A percentile compares a stretch with the other conserved stretches of the same genome.
phyloP scores from a whole-genome alignment of 2,329 filamentous ascomycete species.

The Cladosporium oxysporum region DNA sequence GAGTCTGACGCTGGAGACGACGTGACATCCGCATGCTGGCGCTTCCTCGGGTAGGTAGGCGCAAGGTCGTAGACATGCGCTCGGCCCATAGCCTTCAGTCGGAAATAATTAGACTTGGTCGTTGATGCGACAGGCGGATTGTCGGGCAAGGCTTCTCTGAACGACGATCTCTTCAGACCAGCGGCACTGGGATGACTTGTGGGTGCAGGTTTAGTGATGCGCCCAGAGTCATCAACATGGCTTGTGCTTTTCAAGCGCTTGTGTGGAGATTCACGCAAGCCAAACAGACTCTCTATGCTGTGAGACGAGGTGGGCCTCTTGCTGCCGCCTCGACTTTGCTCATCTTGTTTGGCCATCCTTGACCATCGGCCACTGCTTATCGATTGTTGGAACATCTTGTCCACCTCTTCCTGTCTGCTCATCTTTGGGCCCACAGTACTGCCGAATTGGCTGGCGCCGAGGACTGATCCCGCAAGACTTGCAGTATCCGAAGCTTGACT shows the following conservation, averaged over 20 bases:
- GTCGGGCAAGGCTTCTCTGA: slow-evolving; percentile 31
- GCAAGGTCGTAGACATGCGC: slow-evolving; percentile 33
- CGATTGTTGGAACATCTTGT: slow-evolving; percentile 28
- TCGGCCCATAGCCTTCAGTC: slow-evolving; percentile 51
- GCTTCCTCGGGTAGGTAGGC: slow-evolving; percentile 10
- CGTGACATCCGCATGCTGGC: slow-evolving; percentile 5
- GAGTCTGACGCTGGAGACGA: background rate
- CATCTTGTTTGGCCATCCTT: slow-evolving; percentile 10
- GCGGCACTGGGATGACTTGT: slow-evolving; percentile 21
- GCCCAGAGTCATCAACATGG: slow-evolving; percentile 29
- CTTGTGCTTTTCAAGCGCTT: slow-evolving; percentile 35
- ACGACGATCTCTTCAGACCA: slow-evolving; percentile 33
- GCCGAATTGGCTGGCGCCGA: background rate
- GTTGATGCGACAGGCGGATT: slow-evolving; percentile 40
- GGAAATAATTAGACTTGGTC: slow-evolving; percentile 54
- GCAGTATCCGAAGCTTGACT: slow-evolving; percentile 26
- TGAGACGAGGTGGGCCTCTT: slow-evolving; percentile 33
- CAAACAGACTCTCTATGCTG: slow-evolving; percentile 19
- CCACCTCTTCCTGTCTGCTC: slow-evolving; percentile 24
- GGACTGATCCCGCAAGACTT: slow-evolving; percentile 24
- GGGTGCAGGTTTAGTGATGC: slow-evolving; percentile 26
- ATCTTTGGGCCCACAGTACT: background rate
- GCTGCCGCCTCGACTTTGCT: slow-evolving; percentile 26
- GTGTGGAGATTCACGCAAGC: slow-evolving; percentile 23
- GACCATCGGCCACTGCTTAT: slow-evolving; percentile 14